phyloP scores from a whole-genome alignment of 306 rosid genomes.

The Datisca glomerata region DNA sequence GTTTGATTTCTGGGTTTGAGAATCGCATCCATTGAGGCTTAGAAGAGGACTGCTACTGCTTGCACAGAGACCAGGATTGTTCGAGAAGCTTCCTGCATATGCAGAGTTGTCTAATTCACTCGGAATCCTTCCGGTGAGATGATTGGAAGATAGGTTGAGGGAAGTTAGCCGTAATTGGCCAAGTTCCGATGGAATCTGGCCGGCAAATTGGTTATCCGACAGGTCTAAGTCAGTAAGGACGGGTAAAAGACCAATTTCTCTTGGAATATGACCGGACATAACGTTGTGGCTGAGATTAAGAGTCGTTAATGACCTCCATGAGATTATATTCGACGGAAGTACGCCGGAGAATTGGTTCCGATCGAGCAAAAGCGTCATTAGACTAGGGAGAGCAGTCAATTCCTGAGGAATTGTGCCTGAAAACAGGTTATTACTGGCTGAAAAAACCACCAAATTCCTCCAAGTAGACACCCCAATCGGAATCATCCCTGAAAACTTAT shows the following conservation, averaged over 20 bases:
- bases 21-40: conserved; percentile 28
- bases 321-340: conserved; percentile 31
- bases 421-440: conserved; percentile 38
- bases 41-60: conserved; percentile 17
- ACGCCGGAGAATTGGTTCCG: conserved; percentile 33
- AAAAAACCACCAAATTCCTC: conserved; percentile 27
- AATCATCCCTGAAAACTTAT: conserved; percentile 43
- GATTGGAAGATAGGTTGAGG: conserved; percentile 44
- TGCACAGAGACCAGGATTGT: conserved; percentile 55
- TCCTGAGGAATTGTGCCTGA: conserved; percentile 48
- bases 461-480: conserved; percentile 43
- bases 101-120: conserved; percentile 24
- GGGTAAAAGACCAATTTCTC: conserved; percentile 22
- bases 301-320: conserved; percentile 26
- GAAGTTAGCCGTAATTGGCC: conserved; percentile 3
- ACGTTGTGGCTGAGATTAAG: conserved; percentile 39
- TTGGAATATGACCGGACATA: conserved; percentile 39
- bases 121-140: conserved; percentile 44
- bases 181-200: conserved; percentile 34
- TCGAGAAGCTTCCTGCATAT: conserved; percentile 39
- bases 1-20: conserved; percentile 10
- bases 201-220: conserved; percentile 54
- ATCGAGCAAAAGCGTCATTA: conserved; percentile 30
- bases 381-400: conserved; percentile 26
- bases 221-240: conserved; percentile 41